phyloP scores from a whole-genome alignment of 495 filamentous ascomycete genomes.

The Recurvomyces mirabilis region DNA sequence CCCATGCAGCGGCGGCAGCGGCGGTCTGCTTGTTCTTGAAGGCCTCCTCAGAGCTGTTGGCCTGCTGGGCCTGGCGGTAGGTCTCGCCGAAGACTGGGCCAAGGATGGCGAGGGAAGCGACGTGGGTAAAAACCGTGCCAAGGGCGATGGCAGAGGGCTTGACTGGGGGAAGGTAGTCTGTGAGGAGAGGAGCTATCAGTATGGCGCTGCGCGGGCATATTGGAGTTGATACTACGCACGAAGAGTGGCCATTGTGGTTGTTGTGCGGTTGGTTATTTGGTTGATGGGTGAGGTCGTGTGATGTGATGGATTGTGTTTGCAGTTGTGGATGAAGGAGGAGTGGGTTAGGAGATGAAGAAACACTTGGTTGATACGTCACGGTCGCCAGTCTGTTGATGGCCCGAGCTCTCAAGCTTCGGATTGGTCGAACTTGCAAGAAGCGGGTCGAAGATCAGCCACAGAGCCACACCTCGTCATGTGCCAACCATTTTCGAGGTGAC shows the following conservation, averaged over 20 bases:
- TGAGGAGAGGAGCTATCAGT: background rate
- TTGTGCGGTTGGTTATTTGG: background rate
- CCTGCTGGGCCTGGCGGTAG: slow-evolving; percentile 81
- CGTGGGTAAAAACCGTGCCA: slow-evolving; percentile 91
- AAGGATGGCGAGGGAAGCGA: slow-evolving; percentile 65
- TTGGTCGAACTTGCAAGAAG: too few relatives aligned
- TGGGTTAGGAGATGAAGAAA: background rate
- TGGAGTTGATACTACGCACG: slow-evolving; percentile 1
- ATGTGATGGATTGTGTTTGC: background rate
- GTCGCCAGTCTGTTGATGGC: too few relatives aligned
- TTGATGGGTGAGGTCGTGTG: background rate
- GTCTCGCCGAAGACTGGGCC: slow-evolving; percentile 87
- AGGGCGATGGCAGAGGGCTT: slow-evolving; percentile 97
- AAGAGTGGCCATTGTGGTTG: slow-evolving; percentile 7
- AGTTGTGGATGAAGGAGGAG: background rate
- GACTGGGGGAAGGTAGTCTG: slow-evolving; percentile 67
- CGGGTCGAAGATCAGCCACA: too few relatives aligned
- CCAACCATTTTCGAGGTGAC: too few relatives aligned
- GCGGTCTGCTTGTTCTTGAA: slow-evolving; percentile 84
- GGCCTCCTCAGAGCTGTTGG: slow-evolving; percentile 95
- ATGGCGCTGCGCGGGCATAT: background rate
- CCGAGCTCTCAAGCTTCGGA: too few relatives aligned
- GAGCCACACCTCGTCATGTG: too few relatives aligned
- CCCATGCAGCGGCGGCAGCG: slow-evolving; percentile 78
- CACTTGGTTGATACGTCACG: too few relatives aligned